A percentile compares a stretch with the other conserved stretches of the same genome.
phyloP scores from a whole-genome alignment of 495 filamentous ascomycete genomes.

The Schizothecium vesticola region DNA sequence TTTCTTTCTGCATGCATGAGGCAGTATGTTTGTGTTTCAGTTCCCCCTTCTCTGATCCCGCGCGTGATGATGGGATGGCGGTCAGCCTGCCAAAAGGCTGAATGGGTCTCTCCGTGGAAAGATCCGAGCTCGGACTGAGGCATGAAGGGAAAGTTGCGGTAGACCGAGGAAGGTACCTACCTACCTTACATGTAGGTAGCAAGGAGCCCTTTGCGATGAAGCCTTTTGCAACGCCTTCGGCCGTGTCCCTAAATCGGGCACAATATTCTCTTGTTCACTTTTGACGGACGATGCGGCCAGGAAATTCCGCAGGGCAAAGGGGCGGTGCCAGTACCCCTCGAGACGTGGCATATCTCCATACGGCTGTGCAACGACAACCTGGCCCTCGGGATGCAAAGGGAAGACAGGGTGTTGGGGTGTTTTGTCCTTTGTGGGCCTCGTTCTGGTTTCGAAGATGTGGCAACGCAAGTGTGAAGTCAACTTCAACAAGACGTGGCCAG shows the following conservation, averaged over 20 bases:
- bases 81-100: not conserved
- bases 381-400: not conserved
- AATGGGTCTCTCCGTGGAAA: not conserved
- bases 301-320: not conserved
- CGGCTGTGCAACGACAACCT: not conserved
- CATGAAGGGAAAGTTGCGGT: not conserved
- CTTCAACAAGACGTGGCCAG: not conserved
- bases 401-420: not conserved
- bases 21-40: not conserved
- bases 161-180: not conserved
- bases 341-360: not conserved
- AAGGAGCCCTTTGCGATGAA: not conserved
- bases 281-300: not conserved
- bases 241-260: not conserved
- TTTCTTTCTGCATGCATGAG: not conserved
- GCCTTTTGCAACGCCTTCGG: not conserved
- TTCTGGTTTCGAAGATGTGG: not conserved
- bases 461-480: not conserved
- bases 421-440: not conserved
- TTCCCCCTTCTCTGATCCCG: not conserved
- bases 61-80: not conserved
- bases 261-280: conserved; percentile 1
- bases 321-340: not conserved
- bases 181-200: no score
- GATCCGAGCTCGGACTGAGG: not conserved